These are phyloP conservation scores for Penicillium sp. DNA, from an alignment of 2,329 filamentous ascomycete species.

Conservation along the genomic window DNA sequence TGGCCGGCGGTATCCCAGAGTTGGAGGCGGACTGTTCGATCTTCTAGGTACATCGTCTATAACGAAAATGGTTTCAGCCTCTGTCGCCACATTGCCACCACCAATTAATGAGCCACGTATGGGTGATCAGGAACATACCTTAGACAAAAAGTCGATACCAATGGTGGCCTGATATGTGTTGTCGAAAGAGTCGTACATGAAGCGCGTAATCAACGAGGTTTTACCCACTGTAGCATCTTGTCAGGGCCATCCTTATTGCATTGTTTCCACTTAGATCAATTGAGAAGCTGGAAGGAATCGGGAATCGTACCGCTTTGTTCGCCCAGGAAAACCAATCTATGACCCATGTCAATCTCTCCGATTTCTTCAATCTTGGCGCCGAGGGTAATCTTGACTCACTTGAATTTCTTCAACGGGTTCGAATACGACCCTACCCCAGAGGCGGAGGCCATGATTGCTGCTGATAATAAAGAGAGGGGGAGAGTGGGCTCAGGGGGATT, in stretches of 20 bases:
- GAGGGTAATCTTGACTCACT: conserved; percentile 56
- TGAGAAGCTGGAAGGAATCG: conserved; percentile 23
- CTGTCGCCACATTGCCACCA: not conserved
- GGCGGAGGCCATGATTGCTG: conserved; percentile 70
- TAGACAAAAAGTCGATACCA: conserved; percentile 98
- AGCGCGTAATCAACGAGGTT: conserved; percentile 96
- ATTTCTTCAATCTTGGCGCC: not conserved
- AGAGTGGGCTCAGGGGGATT: conserved; percentile 32
- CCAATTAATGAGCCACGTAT: conserved; percentile 2
- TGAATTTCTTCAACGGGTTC: conserved; percentile 99
- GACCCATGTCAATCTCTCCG: conserved; percentile 25
- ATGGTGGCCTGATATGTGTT: conserved; percentile 99
- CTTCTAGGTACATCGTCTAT: conserved; percentile 98
- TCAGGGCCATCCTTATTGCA: conserved; percentile 15
- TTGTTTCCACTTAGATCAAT: not conserved
- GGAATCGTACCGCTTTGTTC: conserved; percentile 85
- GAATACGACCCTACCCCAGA: conserved; percentile 81
- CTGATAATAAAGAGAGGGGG: conserved; percentile 21
- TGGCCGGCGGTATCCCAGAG: conserved; percentile 98
- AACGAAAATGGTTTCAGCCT: not conserved
- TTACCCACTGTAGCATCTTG: conserved; percentile 72
- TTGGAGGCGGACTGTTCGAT: conserved; percentile 94
- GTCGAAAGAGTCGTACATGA: conserved; percentile 99
- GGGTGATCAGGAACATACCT: conserved; percentile 57
- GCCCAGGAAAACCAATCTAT: conserved; percentile 90